phyloP scores from a whole-genome alignment of 306 rosid species.

The Fragaria vesca region DNA sequence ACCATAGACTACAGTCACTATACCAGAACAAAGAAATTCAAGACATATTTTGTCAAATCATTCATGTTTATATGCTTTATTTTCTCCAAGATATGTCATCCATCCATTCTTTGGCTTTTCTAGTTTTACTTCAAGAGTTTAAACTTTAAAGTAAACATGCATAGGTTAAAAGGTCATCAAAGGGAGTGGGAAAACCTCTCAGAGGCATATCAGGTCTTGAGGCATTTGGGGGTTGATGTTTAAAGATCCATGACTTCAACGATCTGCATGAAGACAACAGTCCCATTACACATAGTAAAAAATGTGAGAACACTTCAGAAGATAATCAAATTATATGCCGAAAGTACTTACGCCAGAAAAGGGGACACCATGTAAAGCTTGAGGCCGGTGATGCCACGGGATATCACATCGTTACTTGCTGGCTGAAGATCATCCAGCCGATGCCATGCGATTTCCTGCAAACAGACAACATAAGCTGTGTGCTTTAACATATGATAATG shows the following conservation, averaged over 20 bases:
- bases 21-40: neutral
- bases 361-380: constrained; percentile 99
- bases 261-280: constrained; percentile 50
- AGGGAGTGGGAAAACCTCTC: constrained; percentile 20
- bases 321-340: constrained; percentile 28
- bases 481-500: constrained; percentile 29
- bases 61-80: neutral
- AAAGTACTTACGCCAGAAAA: constrained; percentile 57
- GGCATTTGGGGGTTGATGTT: constrained; percentile 55
- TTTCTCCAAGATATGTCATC: neutral
- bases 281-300: constrained; percentile 22
- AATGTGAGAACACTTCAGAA: constrained; percentile 14
- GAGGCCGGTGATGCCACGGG: constrained; percentile 92
- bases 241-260: constrained; percentile 72
- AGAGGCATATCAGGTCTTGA: constrained; percentile 73
- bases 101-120: neutral
- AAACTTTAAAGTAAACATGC: neutral
- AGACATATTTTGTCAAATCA: neutral
- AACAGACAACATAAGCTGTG: constrained; percentile 22
- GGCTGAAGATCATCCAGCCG: constrained; percentile 89
- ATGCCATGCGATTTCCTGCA: constrained; percentile 98
- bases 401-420: constrained; percentile 77
- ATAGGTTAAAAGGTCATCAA: neutral
- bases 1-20: neutral
- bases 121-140: neutral